Evolutionary conservation across 495 filamentous ascomycete genomes (phyloP).

Genomic region (Terfezia boudieri): DNA sequence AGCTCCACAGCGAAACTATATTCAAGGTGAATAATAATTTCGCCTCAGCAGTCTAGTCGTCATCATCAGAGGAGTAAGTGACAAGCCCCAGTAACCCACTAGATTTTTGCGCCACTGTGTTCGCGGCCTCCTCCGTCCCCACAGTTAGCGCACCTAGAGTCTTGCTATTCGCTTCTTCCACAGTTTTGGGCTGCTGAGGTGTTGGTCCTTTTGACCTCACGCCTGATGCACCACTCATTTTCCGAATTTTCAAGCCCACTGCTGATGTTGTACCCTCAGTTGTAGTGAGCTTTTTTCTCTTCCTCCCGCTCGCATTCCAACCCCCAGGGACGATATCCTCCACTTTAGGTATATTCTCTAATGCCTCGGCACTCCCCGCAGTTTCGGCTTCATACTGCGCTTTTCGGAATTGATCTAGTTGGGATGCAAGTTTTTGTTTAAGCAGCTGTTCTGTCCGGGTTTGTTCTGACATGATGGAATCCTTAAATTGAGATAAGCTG

Average conservation of each 20-base stretch:
- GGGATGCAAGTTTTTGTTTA: constrained; percentile 9
- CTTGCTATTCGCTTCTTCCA: not conserved
- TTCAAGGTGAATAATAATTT: too few species aligned
- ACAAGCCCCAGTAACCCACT: constrained; percentile 8
- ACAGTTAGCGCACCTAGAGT: not conserved
- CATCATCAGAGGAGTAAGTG: constrained; percentile 13
- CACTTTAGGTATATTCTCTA: not conserved
- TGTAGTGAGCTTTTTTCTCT: not conserved
- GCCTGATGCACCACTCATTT: constrained; percentile 5
- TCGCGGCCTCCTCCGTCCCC: not conserved
- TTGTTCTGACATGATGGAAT: constrained; percentile 9
- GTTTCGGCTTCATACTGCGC: constrained; percentile 11
- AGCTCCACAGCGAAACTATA: too few species aligned
- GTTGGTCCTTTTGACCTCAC: constrained; percentile 7
- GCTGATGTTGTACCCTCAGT: not conserved
- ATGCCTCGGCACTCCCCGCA: not conserved
- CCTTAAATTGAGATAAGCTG: not conserved
- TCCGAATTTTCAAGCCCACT: constrained; percentile 2
- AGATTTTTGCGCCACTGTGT: not conserved
- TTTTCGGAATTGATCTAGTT: constrained; percentile 12
- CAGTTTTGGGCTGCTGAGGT: not conserved
- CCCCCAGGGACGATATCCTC: not conserved
- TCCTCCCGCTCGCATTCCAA: not conserved
- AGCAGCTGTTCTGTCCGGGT: constrained; percentile 7
- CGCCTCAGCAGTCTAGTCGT: not conserved